Base-by-base conservation (phyloP, 1,284 basidiomycete species). In the Ganoderma sinense region DNA sequence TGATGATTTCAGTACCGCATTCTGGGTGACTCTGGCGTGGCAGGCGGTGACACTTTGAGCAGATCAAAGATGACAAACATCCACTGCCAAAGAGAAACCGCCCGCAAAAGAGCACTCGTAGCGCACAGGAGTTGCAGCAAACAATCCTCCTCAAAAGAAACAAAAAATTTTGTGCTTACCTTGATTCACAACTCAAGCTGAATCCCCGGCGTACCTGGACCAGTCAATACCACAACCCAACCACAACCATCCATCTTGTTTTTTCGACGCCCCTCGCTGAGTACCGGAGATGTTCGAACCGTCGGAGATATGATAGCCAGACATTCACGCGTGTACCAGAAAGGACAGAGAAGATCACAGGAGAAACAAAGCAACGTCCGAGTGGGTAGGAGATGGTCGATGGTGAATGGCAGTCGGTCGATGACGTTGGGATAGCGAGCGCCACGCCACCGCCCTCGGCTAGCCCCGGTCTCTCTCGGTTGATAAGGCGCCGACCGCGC, bases 401-500 rank as follows among this genome's bases (percentile, higher is more conserved):
- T 3, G 23, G 51, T 10, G n/a, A 26, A 55, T 31, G 53, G 29
- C 26, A 1, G 3, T 7, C 33, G 7, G 33, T 33, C 33, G 33
- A 18, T 18, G n/a, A n/a, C 20, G 40, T 48, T 31, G 29, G 31
- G 14, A 36, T 36, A 18, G 53, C 53, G 31, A 33, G 33, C 56
- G 56, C 33, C 23, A 41, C 36, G 39, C 39, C n/a, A 39, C 59
- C 41, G 61, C 31, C 33, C 16, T 61, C 65, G 65, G 65, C 56
- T 60, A 51, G 43, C 33, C n/a, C 70, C 70, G 67, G 61, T 26
- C 45, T 4, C 64, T 55, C 51, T 45, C 53, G 55, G 64, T 74
- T 75, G 70, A 78, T 78, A 78, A 78, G 76, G 64, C 69, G 51
- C 62, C 63, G 26, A 45, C 59, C 23, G 64, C 67, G 45, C 65